Base-by-base conservation (phyloP, 2,329 filamentous ascomycete species). In the Botrytis medusae region DNA sequence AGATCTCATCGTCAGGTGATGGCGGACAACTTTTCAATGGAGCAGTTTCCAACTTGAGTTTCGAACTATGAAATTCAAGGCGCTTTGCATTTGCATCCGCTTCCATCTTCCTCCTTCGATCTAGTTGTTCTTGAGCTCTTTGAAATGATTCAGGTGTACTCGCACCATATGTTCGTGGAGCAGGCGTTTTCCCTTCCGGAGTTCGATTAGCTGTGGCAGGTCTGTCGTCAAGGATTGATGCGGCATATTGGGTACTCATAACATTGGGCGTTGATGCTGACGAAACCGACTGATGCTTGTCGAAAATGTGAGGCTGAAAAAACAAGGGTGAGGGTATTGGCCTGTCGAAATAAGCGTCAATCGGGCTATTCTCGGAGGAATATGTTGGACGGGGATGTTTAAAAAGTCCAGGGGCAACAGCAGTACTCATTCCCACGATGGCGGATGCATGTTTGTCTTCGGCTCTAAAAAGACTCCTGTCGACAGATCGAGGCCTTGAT, bases 371-470 rank as follows among this genome's bases (percentile, higher is more conserved):
- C n/a, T 78, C 74, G n/a, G 74, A 61, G 29, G 77, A 79, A 40
- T 75, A 68, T 37, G 76, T 76, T 10, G 77, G 74, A 29, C 74
- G 75, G 14, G 75, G 65, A 61, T 77, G 76, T 44, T 79, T 76
- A 42, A 80, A 77, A 16, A 72, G 89, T 73, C 92, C 92, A 5
- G 90, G 86, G 1, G 87, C 91, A 34, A 87, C 83, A 1, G 89
- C 86, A 6, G 86, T 88, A 79, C 87, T 92, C 40, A 93, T 78
- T 6, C 88, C 88, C 3, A 94, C 85, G 75, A 88, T 89, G 1
- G 92, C 85, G 59, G 87, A 86, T 3, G 87, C 87, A 74, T 92
- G 90, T 76, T 91, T 90, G 79, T 93, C 90, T 16, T 85, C 83
- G 70, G 84, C 89, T 34, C 85, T 84, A 70, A 91, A 90, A 4